Evolutionary conservation across 768 basidiomycete genomes (phyloP).

Genomic region (Infundibulicybe gibba): DNA sequence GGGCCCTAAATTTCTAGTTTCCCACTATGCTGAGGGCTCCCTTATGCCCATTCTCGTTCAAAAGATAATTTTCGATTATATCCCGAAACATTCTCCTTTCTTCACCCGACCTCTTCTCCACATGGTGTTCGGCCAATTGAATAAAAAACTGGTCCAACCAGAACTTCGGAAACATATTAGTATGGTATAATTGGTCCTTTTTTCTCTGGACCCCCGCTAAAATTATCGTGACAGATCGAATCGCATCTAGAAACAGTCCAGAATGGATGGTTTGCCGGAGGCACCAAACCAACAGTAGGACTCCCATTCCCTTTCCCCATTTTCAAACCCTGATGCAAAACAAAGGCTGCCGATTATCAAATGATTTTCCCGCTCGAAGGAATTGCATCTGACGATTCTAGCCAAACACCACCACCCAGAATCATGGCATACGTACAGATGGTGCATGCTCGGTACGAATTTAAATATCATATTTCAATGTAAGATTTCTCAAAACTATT

Average conservation of each 20-base stretch:
- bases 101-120: constrained; percentile 30
- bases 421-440: constrained; percentile 18
- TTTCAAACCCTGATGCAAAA: background rate
- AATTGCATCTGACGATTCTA: constrained; percentile 10
- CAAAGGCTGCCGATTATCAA: constrained; percentile 21
- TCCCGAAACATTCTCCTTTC: constrained; percentile 27
- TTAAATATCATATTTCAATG: background rate
- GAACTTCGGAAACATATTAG: constrained; percentile 22
- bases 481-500: background rate
- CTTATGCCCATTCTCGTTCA: constrained; percentile 34
- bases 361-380: constrained; percentile 22
- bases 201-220: background rate
- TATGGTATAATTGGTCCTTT: constrained; percentile 18
- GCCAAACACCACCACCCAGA: constrained; percentile 11
- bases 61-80: constrained; percentile 25
- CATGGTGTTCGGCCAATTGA: constrained; percentile 21
- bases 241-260: constrained; percentile 9
- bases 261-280: constrained; percentile 15
- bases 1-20: constrained; percentile 5
- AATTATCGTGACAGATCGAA: constrained; percentile 9
- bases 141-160: constrained; percentile 16
- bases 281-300: constrained; percentile 13
- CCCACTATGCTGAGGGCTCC: constrained; percentile 18
- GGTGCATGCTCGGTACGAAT: constrained; percentile 16
- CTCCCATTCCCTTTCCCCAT: background rate